Conservation (phyloP, 2,329 filamentous ascomycete species). For the Periglandula ipomoeae region DNA sequence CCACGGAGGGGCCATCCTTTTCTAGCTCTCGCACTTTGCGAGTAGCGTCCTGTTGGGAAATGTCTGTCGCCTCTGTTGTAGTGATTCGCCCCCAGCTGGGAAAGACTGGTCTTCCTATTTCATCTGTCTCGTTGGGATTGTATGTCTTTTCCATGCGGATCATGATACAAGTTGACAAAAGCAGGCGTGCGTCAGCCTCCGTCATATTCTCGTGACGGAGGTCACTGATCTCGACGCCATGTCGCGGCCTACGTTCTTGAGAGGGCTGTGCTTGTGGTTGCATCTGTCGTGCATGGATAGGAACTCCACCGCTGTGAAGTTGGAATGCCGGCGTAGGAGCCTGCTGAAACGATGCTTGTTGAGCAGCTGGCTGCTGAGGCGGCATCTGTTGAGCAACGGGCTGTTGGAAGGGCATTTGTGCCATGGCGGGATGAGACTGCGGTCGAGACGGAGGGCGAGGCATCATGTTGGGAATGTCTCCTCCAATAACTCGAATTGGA, state of each 20-base stretch:
- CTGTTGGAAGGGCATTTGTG: too few relatives aligned
- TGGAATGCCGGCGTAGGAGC: neutral
- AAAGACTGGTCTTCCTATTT: constrained; percentile 22
- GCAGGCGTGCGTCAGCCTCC: constrained; percentile 27
- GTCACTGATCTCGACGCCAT: constrained; percentile 22
- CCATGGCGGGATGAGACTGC: too few relatives aligned
- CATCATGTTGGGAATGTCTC: neutral
- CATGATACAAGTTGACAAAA: constrained; percentile 30
- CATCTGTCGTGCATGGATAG: neutral
- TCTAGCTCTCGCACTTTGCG: constrained; percentile 30
- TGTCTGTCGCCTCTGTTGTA: constrained; percentile 23
- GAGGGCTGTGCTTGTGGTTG: neutral
- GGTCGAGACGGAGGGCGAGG: neutral
- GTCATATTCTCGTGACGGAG: constrained; percentile 27
- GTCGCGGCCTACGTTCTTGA: constrained; percentile 11
- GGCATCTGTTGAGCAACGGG: neutral
- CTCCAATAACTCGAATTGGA: neutral
- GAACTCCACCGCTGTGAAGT: neutral
- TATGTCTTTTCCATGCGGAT: constrained; percentile 32
- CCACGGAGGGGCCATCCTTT: constrained; percentile 14
- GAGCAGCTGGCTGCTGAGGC: neutral
- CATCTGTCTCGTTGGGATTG: constrained; percentile 23
- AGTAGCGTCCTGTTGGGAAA: constrained; percentile 28
- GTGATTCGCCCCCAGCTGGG: constrained; percentile 33
- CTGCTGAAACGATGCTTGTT: neutral